Base-by-base conservation (phyloP, 2,329 filamentous ascomycete genomes). In the Biscogniauxia mediterranea region DNA sequence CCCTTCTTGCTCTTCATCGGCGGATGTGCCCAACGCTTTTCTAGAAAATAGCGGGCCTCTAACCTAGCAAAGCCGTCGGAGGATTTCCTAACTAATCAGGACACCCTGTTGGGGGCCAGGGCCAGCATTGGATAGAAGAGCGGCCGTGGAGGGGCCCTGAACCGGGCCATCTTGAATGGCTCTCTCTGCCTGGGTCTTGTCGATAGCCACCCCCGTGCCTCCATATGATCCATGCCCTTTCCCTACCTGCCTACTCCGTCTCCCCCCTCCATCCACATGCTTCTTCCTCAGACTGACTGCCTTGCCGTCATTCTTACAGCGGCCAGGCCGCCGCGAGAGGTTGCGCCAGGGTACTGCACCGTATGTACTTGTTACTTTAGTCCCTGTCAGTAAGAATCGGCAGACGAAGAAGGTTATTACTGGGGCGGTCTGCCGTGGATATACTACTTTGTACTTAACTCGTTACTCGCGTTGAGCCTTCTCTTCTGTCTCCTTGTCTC, bases 1-100 rank as follows among this genome's bases (percentile, higher is more conserved):
- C 77, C 76, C 59, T 71, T 78, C 69, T 75, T 62, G 69, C 68
- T 69, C 71, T 69, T 71, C 67, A 71, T 75, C 72, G 74, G 72
- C 73, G 74, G 70, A 70, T 77, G 75, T 76, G 71, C 73, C 78
- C 77, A 80, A 81, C 78, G 76, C 74, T 73, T 77, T 66, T 79
- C 74, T 77, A 77, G 74, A 78, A 77, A 77, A 75, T 73, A 77
- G 76, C 76, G 79, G 79, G 76, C 70, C 79, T 67, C 62, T 69
- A 65, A 65, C 68, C 69, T 69, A 69, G 72, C 67, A 75, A 73
- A 72, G 68, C 66, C 68, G 66, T 80, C 78, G 78, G 78, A 80
- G 76, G 75, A 77, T 80, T 80, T 75, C 77, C 74, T 73, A 72
- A 75, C 75, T 76, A 76, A 78, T 78, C 75, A 77, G 71, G 72